Conservation (phyloP, 2,329 filamentous ascomycete genomes). For the Metarhizium robertsii region DNA sequence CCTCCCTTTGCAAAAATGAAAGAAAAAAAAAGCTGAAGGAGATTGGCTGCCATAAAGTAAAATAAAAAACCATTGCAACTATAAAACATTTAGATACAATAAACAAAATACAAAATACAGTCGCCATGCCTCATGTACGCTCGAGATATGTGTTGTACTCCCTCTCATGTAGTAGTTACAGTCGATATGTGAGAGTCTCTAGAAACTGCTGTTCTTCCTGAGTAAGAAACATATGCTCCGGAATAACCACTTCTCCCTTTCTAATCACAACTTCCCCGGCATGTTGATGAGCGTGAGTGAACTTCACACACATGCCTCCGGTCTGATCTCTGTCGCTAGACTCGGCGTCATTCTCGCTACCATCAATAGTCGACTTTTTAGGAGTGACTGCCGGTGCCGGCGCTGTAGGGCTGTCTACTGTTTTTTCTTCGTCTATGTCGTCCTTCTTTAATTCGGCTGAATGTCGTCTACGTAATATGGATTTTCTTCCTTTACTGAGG, state of each 20-base stretch:
- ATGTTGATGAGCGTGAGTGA: slow-evolving; percentile 5
- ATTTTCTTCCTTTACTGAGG: slow-evolving; percentile 8
- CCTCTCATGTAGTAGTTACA: slow-evolving; percentile 6
- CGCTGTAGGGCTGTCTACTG: neutral
- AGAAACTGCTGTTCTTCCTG: slow-evolving; percentile 27
- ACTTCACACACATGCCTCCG: slow-evolving; percentile 8
- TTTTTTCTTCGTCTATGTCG: slow-evolving; percentile 7
- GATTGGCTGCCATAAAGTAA: too few relatives aligned
- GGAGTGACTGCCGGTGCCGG: slow-evolving; percentile 2
- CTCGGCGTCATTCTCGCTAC: neutral
- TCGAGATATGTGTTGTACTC: neutral
- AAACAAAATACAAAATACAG: too few relatives aligned
- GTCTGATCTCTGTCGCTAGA: slow-evolving; percentile 6
- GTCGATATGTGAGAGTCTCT: slow-evolving; percentile 24
- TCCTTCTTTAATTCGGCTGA: slow-evolving; percentile 5
- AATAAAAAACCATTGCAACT: too few relatives aligned
- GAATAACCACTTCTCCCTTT: slow-evolving; percentile 23
- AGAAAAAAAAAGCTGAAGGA: too few relatives aligned
- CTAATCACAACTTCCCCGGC: slow-evolving; percentile 24
- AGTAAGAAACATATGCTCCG: slow-evolving; percentile 25
- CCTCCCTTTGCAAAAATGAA: too few relatives aligned
- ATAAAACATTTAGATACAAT: too few relatives aligned
- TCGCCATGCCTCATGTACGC: too few relatives aligned
- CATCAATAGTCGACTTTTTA: slow-evolving; percentile 8
- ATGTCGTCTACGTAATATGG: slow-evolving; percentile 5